phyloP scores from a whole-genome alignment of 371 early-diverging fungal genomes.

The Rhizopus microsporus region DNA sequence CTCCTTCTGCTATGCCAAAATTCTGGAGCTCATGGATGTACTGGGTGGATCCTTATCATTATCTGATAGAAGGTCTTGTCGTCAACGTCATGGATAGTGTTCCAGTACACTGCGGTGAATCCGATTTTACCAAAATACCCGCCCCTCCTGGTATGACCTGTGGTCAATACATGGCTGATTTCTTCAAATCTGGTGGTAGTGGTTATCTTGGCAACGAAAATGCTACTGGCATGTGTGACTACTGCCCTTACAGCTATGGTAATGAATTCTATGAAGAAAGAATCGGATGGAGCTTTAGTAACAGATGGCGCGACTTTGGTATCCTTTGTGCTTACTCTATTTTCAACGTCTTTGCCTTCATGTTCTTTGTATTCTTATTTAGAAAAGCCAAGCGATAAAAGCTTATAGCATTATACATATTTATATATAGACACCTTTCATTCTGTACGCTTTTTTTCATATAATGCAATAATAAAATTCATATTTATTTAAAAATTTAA shows the following conservation, averaged over 20 bases:
- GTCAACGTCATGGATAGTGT: conserved; percentile 66
- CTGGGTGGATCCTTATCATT: conserved; percentile 74
- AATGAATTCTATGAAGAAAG: conserved; percentile 52
- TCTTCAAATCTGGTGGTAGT: conserved; percentile 43
- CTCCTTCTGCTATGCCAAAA: conserved; percentile 64
- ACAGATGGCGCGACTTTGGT: conserved; percentile 77
- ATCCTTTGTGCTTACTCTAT: conserved; percentile 58
- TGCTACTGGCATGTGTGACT: conserved; percentile 61
- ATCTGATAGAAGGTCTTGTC: conserved; percentile 74
- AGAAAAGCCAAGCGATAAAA: conserved; percentile 42
- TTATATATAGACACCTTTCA: neutral
- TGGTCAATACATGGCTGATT: conserved; percentile 59
- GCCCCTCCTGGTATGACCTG: conserved; percentile 68
- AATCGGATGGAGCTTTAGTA: conserved; percentile 61
- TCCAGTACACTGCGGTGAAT: conserved; percentile 48
- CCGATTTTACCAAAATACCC: conserved; percentile 54
- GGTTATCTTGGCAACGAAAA: conserved; percentile 62
- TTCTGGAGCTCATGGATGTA: conserved; percentile 84
- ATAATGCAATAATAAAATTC: neutral
- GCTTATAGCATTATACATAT: neutral
- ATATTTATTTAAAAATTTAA: neutral
- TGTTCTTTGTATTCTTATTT: conserved; percentile 45
- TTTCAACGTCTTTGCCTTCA: conserved; percentile 56
- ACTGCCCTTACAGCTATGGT: conserved; percentile 64
- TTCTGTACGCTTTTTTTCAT: neutral